Evolutionary conservation across 1,284 basidiomycete species (phyloP), one percentile per base, ranked within the genome.

Genomic region (Trichosporon sp.): DNA sequence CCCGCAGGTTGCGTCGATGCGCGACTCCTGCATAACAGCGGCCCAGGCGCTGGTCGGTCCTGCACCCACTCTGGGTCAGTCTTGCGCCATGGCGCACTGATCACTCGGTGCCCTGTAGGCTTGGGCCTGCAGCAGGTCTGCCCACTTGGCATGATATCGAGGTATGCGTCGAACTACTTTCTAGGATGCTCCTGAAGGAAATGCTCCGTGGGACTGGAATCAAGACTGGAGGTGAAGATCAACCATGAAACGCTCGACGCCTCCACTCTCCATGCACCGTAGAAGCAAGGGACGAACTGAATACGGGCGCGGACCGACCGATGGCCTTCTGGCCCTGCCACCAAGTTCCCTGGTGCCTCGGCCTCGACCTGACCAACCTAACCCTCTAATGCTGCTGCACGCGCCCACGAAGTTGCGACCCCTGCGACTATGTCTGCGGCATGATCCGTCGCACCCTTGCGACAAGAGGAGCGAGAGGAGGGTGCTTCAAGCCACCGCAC

Each of bases 51-150:
- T 35, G 38, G 11, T 10, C 8, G 2, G 32, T 63, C 31, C 31
- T 63, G 59, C 16, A 35, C 59, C 14, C 32, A 35, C 59, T 37
- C 59, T 63, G 59, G 59, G 12, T n/a, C 32, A 35, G 59, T 35
- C 32, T 63, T 63, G 59, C 59, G 59, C 59, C 59, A 63, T 35
- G 59, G 59, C 59, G 59, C 59, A n/a, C 37, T 19, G 59, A 63
- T 63, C 59, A 35, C 56, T 35, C 59, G 31, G 14, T 32, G 31
- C 56, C 56, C 56, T 35, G 51, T 26, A 16, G 51, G 10, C 19
- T 2, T 54, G 19, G 43, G 19, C 51, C 51, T 26, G 51, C 51
- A 54, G 51, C n/a, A 54, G 5, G 8, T 21, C 19, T 10, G 19
- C 16, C 16, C n/a, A 6, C 16, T 7, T n/a, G n/a, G 19, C 51